These are phyloP conservation scores for Boeremia lycopersici DNA, from an alignment of 2,329 filamentous ascomycete species.

Conservation along the genomic window DNA sequence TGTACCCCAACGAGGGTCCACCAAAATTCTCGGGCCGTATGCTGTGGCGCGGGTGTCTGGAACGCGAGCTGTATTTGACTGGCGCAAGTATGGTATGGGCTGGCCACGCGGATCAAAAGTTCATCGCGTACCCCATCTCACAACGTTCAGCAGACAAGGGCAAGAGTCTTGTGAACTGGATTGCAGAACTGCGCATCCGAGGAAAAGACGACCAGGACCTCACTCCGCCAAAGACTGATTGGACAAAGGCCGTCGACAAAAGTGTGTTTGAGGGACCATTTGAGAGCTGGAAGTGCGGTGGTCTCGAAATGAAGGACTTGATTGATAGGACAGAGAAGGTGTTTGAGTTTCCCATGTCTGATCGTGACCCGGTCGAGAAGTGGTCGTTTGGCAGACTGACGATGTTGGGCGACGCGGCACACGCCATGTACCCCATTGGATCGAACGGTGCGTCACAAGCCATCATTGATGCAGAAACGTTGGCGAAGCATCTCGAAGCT, in stretches of 20 bases:
- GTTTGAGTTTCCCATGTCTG: slow-evolving; percentile 56
- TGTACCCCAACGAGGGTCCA: slow-evolving; percentile 54
- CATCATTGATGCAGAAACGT: slow-evolving; percentile 52
- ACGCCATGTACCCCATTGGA: slow-evolving; percentile 53
- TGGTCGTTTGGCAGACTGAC: slow-evolving; percentile 47
- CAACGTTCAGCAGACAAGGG: slow-evolving; percentile 44
- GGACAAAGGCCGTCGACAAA: slow-evolving; percentile 52
- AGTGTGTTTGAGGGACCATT: slow-evolving; percentile 50
- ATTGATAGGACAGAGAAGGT: slow-evolving; percentile 52
- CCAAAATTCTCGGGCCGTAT: slow-evolving; percentile 55
- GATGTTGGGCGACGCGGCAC: slow-evolving; percentile 52
- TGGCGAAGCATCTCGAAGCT: slow-evolving; percentile 43
- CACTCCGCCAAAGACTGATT: slow-evolving; percentile 53
- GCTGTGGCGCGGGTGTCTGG: slow-evolving; percentile 53
- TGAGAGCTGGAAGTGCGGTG: slow-evolving; percentile 51
- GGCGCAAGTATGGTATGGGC: slow-evolving; percentile 55
- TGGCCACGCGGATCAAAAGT: slow-evolving; percentile 55
- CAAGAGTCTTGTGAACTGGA: slow-evolving; percentile 55
- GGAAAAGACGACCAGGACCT: slow-evolving; percentile 51
- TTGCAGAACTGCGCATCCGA: slow-evolving; percentile 53
- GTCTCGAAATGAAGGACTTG: slow-evolving; percentile 51
- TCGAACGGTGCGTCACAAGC: slow-evolving; percentile 54
- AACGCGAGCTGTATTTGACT: slow-evolving; percentile 50
- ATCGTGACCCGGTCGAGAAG: slow-evolving; percentile 49
- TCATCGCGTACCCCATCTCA: slow-evolving; percentile 56